Base-by-base conservation (phyloP, 2,329 filamentous ascomycete genomes). In the Didymella sp. region DNA sequence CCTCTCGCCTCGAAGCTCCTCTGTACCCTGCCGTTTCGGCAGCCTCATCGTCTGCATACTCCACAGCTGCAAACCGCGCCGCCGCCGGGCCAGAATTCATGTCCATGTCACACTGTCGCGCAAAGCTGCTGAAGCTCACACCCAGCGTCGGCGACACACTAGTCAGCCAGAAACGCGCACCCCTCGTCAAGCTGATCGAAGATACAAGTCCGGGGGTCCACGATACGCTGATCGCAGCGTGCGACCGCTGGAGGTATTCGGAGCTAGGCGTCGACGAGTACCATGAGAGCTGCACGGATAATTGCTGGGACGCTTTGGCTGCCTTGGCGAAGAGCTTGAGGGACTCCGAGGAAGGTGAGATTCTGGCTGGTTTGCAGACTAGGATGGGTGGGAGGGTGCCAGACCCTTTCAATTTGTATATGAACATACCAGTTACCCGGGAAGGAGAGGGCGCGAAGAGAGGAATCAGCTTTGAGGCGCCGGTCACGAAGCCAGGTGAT, bases 371-470 rank as follows among this genome's bases (percentile, higher is more conserved):
- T 2, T 24, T 74, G 38, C 58, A 68, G 25, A 60, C 52, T 9
- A 59, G 63, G 49, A 51, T 72, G 25, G 67, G 73, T 7, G 62
- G 67, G 15, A 61, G 67, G 21, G 67, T 73, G 8, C 71, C 72
- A 3, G 72, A 73, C 53, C 73, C 73, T 17, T 71, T 76, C 48
- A 75, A 76, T 48, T 27, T 76, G 12, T 76, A 80, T 64, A 81
- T 81, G 79, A 80, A 80, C 41, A 77, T 81, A 43, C 78, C 78
- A 59, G 65, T 72, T 9, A 68, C 62, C n/a, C 43, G 49, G 12
- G 69, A 78, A 21, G 78, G 78, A 3, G 69, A 75, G 17, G 68
- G 67, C 0, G 70, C 71, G 21, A 70, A 62, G 47, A 57, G 68
- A 42, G 64, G 61, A 0, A 60, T 81, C 2, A 75, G 68, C 47